Evolutionary conservation across 2,329 filamentous ascomycete species (phyloP).

Genomic region (Tolypocladium cylindrosporum): DNA sequence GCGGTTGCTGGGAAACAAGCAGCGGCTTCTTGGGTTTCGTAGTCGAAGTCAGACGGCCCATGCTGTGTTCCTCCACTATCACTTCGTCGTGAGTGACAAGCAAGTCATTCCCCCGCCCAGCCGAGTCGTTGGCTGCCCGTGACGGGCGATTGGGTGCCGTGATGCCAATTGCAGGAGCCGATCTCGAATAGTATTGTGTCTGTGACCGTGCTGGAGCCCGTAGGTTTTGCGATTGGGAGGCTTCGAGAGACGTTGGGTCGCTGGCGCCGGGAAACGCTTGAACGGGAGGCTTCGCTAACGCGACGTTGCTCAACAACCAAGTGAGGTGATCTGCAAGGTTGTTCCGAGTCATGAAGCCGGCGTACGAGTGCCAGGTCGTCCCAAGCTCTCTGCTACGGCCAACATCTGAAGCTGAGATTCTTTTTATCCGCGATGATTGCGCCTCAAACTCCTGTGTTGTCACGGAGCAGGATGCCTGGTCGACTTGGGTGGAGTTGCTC

Average conservation of each 20-base stretch:
- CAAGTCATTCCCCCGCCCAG: constrained; percentile 9
- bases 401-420: constrained; percentile 1
- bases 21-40: constrained; percentile 34
- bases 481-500: background rate
- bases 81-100: constrained; percentile 16
- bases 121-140: constrained; percentile 12
- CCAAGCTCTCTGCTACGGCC: constrained; percentile 7
- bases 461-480: background rate
- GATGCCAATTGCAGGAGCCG: background rate
- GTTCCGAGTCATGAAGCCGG: constrained; percentile 52
- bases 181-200: background rate
- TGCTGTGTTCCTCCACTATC: constrained; percentile 21
- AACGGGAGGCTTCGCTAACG: constrained; percentile 27
- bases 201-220: background rate
- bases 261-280: constrained; percentile 24
- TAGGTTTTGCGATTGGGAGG: constrained; percentile 15
- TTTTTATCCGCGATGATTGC: background rate
- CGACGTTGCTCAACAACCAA: constrained; percentile 44
- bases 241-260: constrained; percentile 14
- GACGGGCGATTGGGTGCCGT: background rate
- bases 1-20: constrained; percentile 29
- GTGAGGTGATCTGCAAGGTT: constrained; percentile 47
- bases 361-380: constrained; percentile 11
- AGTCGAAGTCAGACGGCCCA: constrained; percentile 34
- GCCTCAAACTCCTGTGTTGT: background rate